These are phyloP conservation scores for Lichtheimia ramosa DNA, from an alignment of 371 early-diverging fungal species.

Conservation along the genomic window DNA sequence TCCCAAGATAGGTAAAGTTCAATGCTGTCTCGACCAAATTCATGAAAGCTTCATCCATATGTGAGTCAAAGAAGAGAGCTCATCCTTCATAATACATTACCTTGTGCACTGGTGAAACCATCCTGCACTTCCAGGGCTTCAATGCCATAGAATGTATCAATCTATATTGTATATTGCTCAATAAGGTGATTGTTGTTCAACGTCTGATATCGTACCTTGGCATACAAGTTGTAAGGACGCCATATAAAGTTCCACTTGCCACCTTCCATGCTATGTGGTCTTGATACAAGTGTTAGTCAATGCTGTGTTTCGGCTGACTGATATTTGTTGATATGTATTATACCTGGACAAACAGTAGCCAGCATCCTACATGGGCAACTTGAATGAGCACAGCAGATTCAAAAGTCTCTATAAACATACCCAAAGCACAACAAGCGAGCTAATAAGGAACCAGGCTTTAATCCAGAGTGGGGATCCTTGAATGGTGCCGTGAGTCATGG, in stretches of 20 bases:
- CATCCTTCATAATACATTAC: conserved; percentile 8
- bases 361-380: conserved; percentile 23
- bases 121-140: conserved; percentile 25
- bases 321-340: background rate
- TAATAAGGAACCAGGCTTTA: conserved; percentile 24
- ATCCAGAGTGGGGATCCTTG: conserved; percentile 16
- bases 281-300: background rate
- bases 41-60: conserved; percentile 21
- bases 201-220: conserved; percentile 17
- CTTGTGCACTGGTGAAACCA: conserved; percentile 48
- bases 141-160: conserved; percentile 39
- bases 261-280: conserved; percentile 43
- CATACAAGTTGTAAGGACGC: conserved; percentile 40
- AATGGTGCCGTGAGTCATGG: too few relatives aligned
- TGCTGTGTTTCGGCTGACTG: too few relatives aligned
- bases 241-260: conserved; percentile 32
- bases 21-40: conserved; percentile 32
- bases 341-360: conserved; percentile 40
- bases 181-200: background rate
- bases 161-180: conserved; percentile 12
- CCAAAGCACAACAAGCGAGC: conserved; percentile 28
- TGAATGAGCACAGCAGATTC: too few relatives aligned
- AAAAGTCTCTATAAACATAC: conserved; percentile 6
- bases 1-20: conserved; percentile 25
- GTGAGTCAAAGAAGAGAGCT: background rate